phyloP scores from a whole-genome alignment of 208 protist genomes.

The Trypanosoma caninum region DNA sequence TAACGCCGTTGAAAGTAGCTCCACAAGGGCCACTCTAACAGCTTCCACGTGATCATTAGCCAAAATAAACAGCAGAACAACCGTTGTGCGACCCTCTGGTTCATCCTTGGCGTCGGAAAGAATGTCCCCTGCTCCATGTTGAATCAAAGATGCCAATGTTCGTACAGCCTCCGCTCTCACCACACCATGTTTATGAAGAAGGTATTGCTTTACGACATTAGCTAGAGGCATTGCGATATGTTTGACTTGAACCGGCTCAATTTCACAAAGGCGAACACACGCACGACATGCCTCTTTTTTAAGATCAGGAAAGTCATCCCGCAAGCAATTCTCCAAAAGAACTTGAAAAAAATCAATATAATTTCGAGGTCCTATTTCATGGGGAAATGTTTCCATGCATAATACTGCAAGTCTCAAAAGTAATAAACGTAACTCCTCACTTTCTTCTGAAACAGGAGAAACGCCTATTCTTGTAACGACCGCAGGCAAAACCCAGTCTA shows the following conservation, averaged over 20 bases:
- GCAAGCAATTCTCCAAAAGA: conserved; percentile 80
- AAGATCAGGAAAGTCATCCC: conserved; percentile 73
- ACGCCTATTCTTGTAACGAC: conserved; percentile 82
- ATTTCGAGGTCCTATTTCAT: conserved; percentile 82
- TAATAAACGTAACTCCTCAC: conserved; percentile 77
- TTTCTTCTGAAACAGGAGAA: conserved; percentile 64
- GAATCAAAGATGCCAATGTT: conserved; percentile 60
- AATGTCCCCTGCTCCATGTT: conserved; percentile 66
- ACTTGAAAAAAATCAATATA: conserved; percentile 90
- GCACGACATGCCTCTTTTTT: conserved; percentile 83
- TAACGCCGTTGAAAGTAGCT: conserved; percentile 54
- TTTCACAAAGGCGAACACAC: conserved; percentile 58
- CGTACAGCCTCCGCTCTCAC: conserved; percentile 60
- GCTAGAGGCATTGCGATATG: conserved; percentile 56
- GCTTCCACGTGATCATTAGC: conserved; percentile 80
- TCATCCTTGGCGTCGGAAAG: conserved; percentile 68
- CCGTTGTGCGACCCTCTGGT: conserved; percentile 49
- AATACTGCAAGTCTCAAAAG: conserved; percentile 51
- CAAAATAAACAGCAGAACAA: conserved; percentile 62
- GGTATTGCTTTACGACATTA: conserved; percentile 66
- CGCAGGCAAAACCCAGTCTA: conserved; percentile 89
- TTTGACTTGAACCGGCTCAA: conserved; percentile 73
- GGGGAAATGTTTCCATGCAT: conserved; percentile 83
- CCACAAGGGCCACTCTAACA: conserved; percentile 55
- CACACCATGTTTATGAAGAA: conserved; percentile 85